phyloP scores from a whole-genome alignment of 2,329 filamentous ascomycete genomes.

The Xenoacremonium recifei region DNA sequence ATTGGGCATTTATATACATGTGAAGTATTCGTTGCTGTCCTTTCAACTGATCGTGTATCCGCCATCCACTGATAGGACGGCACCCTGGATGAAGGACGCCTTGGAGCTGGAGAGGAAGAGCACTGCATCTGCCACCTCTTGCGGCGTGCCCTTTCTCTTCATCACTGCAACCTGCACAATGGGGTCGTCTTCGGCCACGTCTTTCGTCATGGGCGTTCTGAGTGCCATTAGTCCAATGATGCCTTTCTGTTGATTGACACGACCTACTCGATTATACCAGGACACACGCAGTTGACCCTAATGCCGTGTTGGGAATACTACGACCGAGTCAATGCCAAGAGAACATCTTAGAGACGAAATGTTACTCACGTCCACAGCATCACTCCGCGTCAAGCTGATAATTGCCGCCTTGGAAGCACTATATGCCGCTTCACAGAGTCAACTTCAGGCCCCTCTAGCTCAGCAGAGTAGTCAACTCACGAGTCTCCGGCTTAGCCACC shows the following conservation, averaged over 20 bases:
- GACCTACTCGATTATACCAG: conserved; percentile 41
- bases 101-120: conserved; percentile 44
- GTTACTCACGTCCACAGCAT: conserved; percentile 44
- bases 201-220: conserved; percentile 42
- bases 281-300: conserved; percentile 45
- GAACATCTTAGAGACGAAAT: neutral
- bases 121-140: conserved; percentile 46
- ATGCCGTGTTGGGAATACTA: conserved; percentile 45
- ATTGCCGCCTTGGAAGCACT: conserved; percentile 43
- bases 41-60: conserved; percentile 38
- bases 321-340: no score
- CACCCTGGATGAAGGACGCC: conserved; percentile 44
- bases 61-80: conserved; percentile 43
- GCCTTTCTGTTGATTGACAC: rapidly evolving
- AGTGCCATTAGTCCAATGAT: neutral
- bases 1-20: no score
- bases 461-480: conserved; percentile 25
- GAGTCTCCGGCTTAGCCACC: conserved; percentile 38
- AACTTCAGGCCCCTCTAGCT: conserved; percentile 14
- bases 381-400: conserved; percentile 43
- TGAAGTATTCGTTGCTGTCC: no score
- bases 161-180: conserved; percentile 34
- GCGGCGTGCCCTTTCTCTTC: conserved; percentile 39
- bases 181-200: conserved; percentile 34
- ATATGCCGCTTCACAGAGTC: conserved; percentile 32